These are phyloP conservation scores for Priceomyces fermenticarens DNA, from an alignment of 805 yeast species.

Conservation along the genomic window DNA sequence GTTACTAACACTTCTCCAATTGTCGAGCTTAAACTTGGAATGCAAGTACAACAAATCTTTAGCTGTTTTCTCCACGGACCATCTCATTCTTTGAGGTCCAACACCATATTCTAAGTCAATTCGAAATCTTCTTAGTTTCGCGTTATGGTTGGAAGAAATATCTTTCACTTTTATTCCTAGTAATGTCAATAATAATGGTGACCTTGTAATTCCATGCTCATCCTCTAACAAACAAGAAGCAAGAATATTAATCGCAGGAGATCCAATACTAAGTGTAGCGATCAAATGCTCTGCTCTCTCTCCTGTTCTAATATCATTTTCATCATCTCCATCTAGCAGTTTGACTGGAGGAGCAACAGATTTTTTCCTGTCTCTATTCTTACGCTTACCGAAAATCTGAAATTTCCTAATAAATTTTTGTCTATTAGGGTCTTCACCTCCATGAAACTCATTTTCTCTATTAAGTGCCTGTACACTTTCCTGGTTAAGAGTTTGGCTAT, in stretches of 20 bases:
- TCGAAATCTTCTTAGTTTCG: constrained; percentile 48
- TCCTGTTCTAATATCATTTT: constrained; percentile 27
- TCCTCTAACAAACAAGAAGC: constrained; percentile 75
- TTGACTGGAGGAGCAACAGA: constrained; percentile 14
- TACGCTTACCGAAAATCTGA: constrained; percentile 21
- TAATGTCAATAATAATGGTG: constrained; percentile 77
- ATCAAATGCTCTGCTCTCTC: constrained; percentile 35
- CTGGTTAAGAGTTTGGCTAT: neutral
- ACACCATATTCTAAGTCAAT: constrained; percentile 90
- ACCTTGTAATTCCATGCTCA: constrained; percentile 71
- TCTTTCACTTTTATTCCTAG: constrained; percentile 63
- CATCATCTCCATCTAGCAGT: constrained; percentile 14
- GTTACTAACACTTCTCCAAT: constrained; percentile 27
- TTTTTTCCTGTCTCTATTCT: constrained; percentile 21
- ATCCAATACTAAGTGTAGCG: constrained; percentile 54
- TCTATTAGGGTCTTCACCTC: constrained; percentile 10
- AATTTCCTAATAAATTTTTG: constrained; percentile 19
- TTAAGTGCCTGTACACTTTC: neutral
- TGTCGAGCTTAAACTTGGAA: constrained; percentile 56
- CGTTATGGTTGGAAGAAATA: constrained; percentile 35
- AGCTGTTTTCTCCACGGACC: constrained; percentile 74
- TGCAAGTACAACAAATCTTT: constrained; percentile 74
- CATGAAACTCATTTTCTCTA: constrained; percentile 10
- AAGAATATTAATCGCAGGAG: constrained; percentile 71
- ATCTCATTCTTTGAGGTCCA: constrained; percentile 70